Conservation (phyloP, 2,329 filamentous ascomycete genomes). For the Zymoseptoria brevis region DNA sequence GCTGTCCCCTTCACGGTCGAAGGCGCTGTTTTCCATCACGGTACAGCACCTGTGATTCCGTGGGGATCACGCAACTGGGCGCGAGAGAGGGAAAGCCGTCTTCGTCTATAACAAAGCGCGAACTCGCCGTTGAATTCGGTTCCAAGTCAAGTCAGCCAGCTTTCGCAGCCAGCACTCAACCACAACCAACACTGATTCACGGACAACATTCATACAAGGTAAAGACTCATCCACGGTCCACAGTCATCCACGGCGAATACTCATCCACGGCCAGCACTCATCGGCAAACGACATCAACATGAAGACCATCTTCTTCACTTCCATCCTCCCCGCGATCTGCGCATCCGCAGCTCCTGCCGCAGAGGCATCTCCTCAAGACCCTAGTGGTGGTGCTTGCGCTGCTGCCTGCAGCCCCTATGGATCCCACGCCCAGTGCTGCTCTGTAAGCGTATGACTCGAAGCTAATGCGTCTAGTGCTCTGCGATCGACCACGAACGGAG, state of each 20-base stretch:
- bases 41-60: neutral
- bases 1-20: neutral
- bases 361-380: neutral
- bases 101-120: neutral
- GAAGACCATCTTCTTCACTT: neutral
- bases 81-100: neutral
- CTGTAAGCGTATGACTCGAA: too few relatives aligned
- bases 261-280: neutral
- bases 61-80: too few relatives aligned
- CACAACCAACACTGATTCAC: neutral
- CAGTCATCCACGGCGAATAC: neutral
- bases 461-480: too few relatives aligned
- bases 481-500: too few relatives aligned
- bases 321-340: neutral
- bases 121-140: neutral
- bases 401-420: too few relatives aligned
- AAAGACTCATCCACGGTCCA: neutral
- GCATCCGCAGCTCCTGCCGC: neutral
- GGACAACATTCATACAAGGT: neutral
- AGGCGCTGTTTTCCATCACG: neutral
- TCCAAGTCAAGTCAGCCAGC: neutral
- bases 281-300: neutral
- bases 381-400: too few relatives aligned
- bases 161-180: neutral
- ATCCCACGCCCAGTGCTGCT: too few relatives aligned